phyloP scores from a whole-genome alignment of 805 yeast species.

The Pichia cabralensis region DNA sequence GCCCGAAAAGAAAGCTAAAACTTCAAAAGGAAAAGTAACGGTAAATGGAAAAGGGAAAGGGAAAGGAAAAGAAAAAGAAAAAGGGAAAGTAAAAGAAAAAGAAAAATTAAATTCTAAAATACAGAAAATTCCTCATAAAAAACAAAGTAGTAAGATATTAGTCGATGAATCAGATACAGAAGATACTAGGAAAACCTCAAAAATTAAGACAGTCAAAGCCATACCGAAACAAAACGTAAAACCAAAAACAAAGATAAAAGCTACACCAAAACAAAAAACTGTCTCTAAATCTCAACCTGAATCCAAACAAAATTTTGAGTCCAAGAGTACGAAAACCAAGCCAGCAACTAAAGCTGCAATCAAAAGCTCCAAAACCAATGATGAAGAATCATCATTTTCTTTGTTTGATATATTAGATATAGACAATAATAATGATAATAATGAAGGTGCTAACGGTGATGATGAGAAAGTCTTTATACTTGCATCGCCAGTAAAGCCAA shows the following conservation, averaged over 20 bases:
- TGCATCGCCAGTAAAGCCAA: constrained; percentile 8
- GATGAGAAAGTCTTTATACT: constrained; percentile 8
- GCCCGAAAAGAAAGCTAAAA: no score
- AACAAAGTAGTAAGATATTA: no score
- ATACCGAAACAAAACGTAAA: no score
- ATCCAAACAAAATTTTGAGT: no score
- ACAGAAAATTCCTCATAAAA: neutral
- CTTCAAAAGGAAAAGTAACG: no score
- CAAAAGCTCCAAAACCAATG: neutral
- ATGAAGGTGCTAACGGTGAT: neutral
- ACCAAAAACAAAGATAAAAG: no score
- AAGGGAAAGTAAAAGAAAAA: neutral
- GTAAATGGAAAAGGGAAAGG: no score
- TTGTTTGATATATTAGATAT: constrained; percentile 11
- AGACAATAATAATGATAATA: constrained; percentile 1
- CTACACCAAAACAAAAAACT: no score
- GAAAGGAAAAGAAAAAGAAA: neutral
- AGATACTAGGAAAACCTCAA: no score
- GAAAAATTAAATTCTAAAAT: neutral
- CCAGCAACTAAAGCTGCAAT: neutral
- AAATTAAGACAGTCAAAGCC: neutral
- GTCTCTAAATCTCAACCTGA: no score
- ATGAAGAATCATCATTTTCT: constrained; percentile 1
- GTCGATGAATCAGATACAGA: no score
- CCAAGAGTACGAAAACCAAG: neutral